Base-by-base conservation (phyloP, 2,329 filamentous ascomycete genomes). In the Purpureocillium takamizusanense region DNA sequence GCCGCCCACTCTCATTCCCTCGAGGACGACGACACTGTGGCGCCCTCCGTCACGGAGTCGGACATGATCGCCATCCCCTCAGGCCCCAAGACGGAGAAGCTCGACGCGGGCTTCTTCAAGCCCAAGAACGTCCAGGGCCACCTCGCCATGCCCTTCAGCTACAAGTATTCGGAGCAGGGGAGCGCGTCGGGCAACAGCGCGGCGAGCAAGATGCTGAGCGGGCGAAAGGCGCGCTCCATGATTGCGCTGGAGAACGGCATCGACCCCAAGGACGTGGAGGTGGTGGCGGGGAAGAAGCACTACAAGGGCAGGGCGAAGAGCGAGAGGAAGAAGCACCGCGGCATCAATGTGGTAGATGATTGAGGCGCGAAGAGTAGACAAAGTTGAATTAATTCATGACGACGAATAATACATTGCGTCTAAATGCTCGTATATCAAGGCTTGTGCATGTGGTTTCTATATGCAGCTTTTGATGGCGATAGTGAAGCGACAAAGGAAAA, bases 21-120 rank as follows among this genome's bases (percentile, higher is more conserved):
- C 6, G 51, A 56, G 4, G 54, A 54, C 33, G 52, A 55, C n/a
- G 54, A 54, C 21, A 25, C 21, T 10, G 21, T 25, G 6, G 21
- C 21, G 14, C 48, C 51, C 14, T 42, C 51, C n/a, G 47, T 48
- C 10, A 52, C 60, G 4, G 51, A 58, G 27, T 64, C 70, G 0
- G 78, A 81, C 42, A 55, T 75, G 25, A 43, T 74, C 15, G 52
- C 66, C 3, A 51, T 75, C 5, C 69, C 72, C 4, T 69, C 76
- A 33, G 87, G 89, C 1, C 61, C 74, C 25, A 94, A 94, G 57
- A 85, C 87, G 1, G 69, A 78, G 46, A 76, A 74, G 40, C 69
- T 98, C 15, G 92, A 98, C 65, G 86, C 83, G 54, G 76, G 77
- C n/a, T 98, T 97, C 70, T 98, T 98, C 56, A 81, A 74, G 6